Evolutionary conservation across 2,329 filamentous ascomycete genomes (phyloP).

Genomic region (Botrytis deweyae): DNA sequence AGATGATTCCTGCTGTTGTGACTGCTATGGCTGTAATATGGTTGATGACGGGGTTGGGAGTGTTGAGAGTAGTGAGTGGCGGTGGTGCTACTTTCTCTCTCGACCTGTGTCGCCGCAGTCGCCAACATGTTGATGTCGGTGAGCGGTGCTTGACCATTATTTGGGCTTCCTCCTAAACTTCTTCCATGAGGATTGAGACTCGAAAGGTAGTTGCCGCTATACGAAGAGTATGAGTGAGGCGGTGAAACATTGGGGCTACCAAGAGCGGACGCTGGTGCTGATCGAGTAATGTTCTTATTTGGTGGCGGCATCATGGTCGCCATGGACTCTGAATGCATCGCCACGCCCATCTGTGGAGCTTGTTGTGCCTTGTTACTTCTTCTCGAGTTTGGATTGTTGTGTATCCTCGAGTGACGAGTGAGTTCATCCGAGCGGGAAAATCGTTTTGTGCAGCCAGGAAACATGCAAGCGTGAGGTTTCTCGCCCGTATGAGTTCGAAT

Average conservation of each 20-base stretch:
- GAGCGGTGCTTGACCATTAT: conserved; percentile 33
- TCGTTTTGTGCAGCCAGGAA: conserved; percentile 92
- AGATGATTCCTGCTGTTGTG: conserved; percentile 47
- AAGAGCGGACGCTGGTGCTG: conserved; percentile 81
- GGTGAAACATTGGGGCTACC: conserved; percentile 96
- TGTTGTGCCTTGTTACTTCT: conserved; percentile 78
- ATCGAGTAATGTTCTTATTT: conserved; percentile 78
- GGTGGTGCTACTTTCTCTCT: conserved; percentile 50
- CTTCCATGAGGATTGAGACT: conserved; percentile 52
- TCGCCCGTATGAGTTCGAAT: conserved; percentile 97
- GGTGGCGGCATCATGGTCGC: conserved; percentile 76
- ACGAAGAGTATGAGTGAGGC: conserved; percentile 82
- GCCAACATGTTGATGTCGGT: conserved; percentile 59
- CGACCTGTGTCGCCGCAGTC: conserved; percentile 60
- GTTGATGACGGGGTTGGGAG: conserved; percentile 52
- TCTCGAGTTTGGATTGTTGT: conserved; percentile 97
- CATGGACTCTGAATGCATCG: conserved; percentile 51
- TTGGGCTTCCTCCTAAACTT: conserved; percentile 45
- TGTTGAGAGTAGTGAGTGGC: conserved; percentile 39
- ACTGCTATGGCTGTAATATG: conserved; percentile 51
- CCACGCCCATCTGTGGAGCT: conserved; percentile 48
- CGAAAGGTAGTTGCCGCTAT: conserved; percentile 53
- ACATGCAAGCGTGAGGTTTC: conserved; percentile 95
- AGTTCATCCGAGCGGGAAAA: conserved; percentile 96
- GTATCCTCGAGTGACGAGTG: conserved; percentile 94